A percentile compares a stretch with the other conserved stretches of the same genome.
Evolutionary conservation across 345 rosid species (phyloP).

Genomic region (rapeseed (Brassica napus)): Da-Ae NC_063445.1:28822501-28823000

Average conservation of each 20-base stretch:
- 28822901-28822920: background rate
- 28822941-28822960: background rate
- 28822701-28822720: conserved; percentile 27
- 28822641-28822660: background rate
- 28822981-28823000: no score
- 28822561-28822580: background rate
- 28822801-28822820: conserved; percentile 1
- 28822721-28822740: conserved; percentile 40
- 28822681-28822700: background rate
- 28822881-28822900: conserved; percentile 26
- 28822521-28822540: background rate
- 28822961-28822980: background rate
- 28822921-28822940: background rate
- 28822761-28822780: background rate
- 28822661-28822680: conserved; percentile 20
- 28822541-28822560: background rate
- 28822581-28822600: background rate
- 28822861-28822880: conserved; percentile 24
- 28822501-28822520: background rate
- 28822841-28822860: conserved; percentile 13
- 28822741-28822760: conserved; percentile 30
- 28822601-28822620: background rate
- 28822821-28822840: conserved; percentile 16
- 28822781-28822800: conserved; percentile 30
- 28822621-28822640: conserved; percentile 9